A percentile compares a stretch with the other conserved stretches of the same genome.
Conservation (phyloP, 768 basidiomycete genomes). For the Candolleomyces aberdarensis region DNA sequence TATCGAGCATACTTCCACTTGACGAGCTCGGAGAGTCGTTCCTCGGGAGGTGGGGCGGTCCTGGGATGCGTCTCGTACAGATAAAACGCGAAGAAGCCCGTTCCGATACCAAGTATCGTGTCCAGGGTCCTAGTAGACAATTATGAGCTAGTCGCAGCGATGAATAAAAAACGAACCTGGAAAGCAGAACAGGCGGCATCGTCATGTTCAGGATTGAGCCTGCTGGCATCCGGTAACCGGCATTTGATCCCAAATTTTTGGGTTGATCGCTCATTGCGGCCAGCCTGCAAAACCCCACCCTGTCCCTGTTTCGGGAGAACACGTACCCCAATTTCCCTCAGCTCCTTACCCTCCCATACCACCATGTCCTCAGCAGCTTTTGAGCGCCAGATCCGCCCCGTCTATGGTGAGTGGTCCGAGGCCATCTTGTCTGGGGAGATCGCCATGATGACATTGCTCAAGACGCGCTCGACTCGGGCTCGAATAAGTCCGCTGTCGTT, state of each 20-base stretch:
- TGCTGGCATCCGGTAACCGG: conserved; percentile 4
- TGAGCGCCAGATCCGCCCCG: conserved; percentile 81
- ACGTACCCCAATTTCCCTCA: neutral
- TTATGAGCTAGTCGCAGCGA: conserved; percentile 9
- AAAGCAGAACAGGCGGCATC: conserved; percentile 41
- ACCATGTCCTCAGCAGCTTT: conserved; percentile 52
- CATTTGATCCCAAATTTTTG: conserved; percentile 6
- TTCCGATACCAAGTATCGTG: conserved; percentile 72
- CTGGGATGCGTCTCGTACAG: conserved; percentile 80
- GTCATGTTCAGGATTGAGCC: conserved; percentile 21
- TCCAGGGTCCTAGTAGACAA: conserved; percentile 52
- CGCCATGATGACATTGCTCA: conserved; percentile 6
- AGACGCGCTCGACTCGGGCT: conserved; percentile 86
- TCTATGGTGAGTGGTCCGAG: conserved; percentile 59
- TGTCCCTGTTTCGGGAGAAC: neutral
- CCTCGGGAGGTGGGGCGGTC: conserved; percentile 54
- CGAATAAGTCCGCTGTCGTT: conserved; percentile 83
- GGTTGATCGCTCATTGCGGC: conserved; percentile 6
- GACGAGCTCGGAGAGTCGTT: conserved; percentile 52
- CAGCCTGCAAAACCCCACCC: neutral
- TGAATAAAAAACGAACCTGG: conserved; percentile 36
- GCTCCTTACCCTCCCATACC: conserved; percentile 3
- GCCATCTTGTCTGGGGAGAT: conserved; percentile 1
- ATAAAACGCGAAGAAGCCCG: conserved; percentile 75
- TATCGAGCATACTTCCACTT: conserved; percentile 66